Conservation (phyloP, 176 grass and related monocot species). For the Carex scoparia region DNA sequence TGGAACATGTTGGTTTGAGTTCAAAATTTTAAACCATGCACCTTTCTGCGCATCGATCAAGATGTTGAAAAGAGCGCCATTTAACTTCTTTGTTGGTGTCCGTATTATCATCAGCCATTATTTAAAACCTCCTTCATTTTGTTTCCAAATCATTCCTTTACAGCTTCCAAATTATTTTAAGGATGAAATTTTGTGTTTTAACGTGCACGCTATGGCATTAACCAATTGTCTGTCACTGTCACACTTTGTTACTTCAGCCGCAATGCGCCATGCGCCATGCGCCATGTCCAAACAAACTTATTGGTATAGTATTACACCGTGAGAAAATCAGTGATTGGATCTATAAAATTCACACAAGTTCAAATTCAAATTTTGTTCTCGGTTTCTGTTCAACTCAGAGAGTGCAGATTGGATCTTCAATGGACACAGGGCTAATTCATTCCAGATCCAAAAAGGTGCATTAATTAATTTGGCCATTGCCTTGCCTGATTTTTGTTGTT, state of each 20-base stretch:
- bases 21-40: background rate
- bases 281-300: background rate
- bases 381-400: background rate
- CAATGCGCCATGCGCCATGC: background rate
- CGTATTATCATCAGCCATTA: background rate
- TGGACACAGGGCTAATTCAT: background rate
- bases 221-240: background rate
- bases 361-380: constrained; percentile 1
- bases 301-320: background rate
- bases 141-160: background rate
- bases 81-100: background rate
- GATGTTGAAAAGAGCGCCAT: background rate
- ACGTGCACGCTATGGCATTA: constrained; percentile 13
- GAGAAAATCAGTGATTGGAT: constrained; percentile 1
- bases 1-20: background rate
- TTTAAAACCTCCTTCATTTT: background rate
- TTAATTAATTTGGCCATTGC: background rate
- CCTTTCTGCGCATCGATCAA: background rate
- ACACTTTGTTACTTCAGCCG: background rate
- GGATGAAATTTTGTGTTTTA: background rate
- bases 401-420: background rate
- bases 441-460: background rate
- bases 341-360: background rate
- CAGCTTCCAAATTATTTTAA: background rate
- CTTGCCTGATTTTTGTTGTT: background rate